A percentile compares a stretch with the other conserved stretches of the same genome.
These are phyloP conservation scores for Dothistroma septosporum DNA, from an alignment of 2,329 filamentous ascomycete genomes.

Conservation along the genomic window DNA sequence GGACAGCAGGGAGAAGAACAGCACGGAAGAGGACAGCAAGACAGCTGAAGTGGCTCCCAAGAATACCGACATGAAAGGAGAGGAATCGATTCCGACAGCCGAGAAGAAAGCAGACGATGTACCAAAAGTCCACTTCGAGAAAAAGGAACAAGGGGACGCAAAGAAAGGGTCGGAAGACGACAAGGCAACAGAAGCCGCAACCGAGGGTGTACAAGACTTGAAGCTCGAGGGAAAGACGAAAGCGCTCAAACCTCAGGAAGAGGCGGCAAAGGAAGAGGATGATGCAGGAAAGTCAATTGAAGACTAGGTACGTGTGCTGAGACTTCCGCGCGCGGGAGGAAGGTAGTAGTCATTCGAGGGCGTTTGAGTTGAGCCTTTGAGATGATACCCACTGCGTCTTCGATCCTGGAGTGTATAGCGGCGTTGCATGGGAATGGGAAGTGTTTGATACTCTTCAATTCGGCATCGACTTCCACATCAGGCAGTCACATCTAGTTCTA, in stretches of 20 bases:
- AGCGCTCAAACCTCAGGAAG: conserved; percentile 24
- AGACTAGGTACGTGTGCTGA: conserved; percentile 26
- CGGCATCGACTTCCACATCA: neutral
- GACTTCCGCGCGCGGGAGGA: neutral
- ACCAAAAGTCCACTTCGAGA: conserved; percentile 18
- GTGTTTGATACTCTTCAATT: neutral
- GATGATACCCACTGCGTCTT: neutral
- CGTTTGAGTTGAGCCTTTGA: neutral
- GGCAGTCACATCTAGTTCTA: neutral
- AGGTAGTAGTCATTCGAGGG: neutral
- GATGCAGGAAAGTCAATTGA: conserved; percentile 37
- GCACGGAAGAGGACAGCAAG: conserved; percentile 13
- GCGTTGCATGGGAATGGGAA: neutral
- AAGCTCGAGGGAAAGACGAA: conserved; percentile 20
- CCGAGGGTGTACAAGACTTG: conserved; percentile 17
- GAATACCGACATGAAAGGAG: neutral
- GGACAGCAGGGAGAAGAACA: conserved; percentile 9
- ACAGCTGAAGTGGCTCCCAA: neutral
- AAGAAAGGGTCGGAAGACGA: neutral
- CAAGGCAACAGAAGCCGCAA: neutral
- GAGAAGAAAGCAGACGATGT: conserved; percentile 16
- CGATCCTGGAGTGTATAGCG: neutral
- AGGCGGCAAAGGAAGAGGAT: conserved; percentile 27
- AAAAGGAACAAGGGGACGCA: conserved; percentile 3
- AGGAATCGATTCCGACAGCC: neutral